A percentile compares a stretch with the other conserved stretches of the same genome.
phyloP scores from a whole-genome alignment of 1,284 basidiomycete species.

The Moesziomyces aphidis region DNA sequence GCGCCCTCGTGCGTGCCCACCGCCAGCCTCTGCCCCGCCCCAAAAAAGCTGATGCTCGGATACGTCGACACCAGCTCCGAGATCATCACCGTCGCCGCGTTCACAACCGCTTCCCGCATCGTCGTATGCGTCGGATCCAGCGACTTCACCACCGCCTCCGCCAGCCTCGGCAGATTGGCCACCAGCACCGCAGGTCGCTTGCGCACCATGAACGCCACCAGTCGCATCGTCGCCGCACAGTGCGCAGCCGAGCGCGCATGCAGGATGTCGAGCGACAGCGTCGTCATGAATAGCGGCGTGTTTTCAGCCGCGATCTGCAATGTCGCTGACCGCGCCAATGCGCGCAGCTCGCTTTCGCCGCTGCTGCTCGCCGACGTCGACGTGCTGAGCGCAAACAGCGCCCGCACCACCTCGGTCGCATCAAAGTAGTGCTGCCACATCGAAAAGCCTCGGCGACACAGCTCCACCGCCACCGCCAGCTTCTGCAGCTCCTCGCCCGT shows the following conservation, averaged over 20 bases:
- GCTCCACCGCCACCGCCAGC: conserved; percentile 81
- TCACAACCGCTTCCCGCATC: conserved; percentile 85
- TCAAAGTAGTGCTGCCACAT: conserved; percentile 96
- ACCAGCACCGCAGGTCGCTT: conserved; percentile 78
- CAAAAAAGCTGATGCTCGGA: conserved; percentile 91
- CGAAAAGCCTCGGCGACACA: conserved; percentile 88
- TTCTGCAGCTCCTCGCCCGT: conserved; percentile 71
- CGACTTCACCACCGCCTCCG: conserved; percentile 96
- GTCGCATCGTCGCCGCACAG: conserved; percentile 87
- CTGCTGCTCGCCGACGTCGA: conserved; percentile 9
- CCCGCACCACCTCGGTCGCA: conserved; percentile 86
- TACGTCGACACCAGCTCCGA: conserved; percentile 83
- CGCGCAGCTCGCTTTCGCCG: conserved; percentile 37
- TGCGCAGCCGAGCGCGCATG: conserved; percentile 82
- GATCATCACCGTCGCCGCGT: conserved; percentile 89
- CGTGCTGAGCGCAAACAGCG: conserved; percentile 77
- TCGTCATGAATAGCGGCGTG: conserved; percentile 94
- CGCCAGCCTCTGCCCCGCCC: conserved; percentile 83
- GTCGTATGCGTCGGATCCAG: conserved; percentile 88
- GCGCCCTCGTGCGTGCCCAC: conserved; percentile 92
- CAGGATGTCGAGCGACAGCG: conserved; percentile 88
- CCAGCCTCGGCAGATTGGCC: conserved; percentile 84
- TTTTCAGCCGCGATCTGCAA: conserved; percentile 85
- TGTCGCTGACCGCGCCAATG: conserved; percentile 79
- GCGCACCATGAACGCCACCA: conserved; percentile 92